Evolutionary conservation across 2,329 filamentous ascomycete species (phyloP).

Genomic region (Magnaporthiopsis incrustans): DNA sequence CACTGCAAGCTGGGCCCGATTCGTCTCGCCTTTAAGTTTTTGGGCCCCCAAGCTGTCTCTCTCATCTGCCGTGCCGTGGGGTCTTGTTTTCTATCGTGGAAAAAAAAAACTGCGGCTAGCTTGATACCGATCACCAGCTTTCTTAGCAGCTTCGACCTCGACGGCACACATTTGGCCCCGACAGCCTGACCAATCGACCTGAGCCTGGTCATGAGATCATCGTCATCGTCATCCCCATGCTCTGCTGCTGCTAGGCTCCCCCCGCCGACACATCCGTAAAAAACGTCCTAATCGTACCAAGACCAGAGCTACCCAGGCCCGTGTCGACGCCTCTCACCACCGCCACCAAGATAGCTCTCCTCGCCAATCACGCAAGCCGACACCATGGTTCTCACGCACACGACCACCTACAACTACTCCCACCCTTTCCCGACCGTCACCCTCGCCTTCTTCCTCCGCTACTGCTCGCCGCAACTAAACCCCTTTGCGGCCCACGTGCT

Average conservation of each 20-base stretch:
- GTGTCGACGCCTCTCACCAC: not conserved
- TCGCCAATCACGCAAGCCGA: slow-evolving; percentile 10
- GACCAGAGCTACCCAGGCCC: not conserved
- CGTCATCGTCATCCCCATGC: not conserved
- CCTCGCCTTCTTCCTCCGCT: slow-evolving; percentile 82
- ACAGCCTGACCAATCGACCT: not conserved
- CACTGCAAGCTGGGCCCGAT: not conserved
- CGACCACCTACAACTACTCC: slow-evolving; percentile 63
- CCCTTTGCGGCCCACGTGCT: slow-evolving; percentile 76
- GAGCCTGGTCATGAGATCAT: not conserved
- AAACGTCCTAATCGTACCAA: not conserved
- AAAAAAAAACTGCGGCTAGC: not conserved
- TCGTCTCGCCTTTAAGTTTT: not conserved
- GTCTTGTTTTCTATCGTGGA: not conserved
- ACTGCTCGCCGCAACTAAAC: slow-evolving; percentile 63
- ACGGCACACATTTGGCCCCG: not conserved
- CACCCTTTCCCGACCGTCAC: slow-evolving; percentile 81
- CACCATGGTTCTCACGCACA: slow-evolving; percentile 56
- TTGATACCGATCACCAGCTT: not conserved
- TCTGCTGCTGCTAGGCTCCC: not conserved
- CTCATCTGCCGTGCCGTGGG: not conserved
- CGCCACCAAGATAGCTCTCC: not conserved
- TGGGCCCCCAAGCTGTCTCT: not conserved
- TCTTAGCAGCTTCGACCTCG: not conserved
- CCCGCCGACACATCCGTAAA: not conserved